Conservation (phyloP, 805 yeast genomes). For the Lipomyces lipofer region DNA sequence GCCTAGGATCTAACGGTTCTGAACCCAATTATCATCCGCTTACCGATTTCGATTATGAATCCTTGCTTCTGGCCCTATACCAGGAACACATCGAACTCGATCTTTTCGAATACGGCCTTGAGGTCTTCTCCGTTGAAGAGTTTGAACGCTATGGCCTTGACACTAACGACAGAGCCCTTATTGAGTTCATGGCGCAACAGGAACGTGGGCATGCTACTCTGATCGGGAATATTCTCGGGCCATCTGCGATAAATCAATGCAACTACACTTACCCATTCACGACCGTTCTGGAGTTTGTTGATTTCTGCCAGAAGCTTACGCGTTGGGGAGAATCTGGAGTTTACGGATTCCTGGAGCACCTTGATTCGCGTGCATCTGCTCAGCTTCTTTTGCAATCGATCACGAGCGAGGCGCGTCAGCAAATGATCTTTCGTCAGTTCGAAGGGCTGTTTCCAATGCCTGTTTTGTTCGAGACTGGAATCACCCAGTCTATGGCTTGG, state of each 20-base stretch:
- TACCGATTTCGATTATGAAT: conserved; percentile 18
- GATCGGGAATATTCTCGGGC: conserved; percentile 15
- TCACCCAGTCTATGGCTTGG: conserved; percentile 20
- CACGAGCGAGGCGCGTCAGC: conserved; percentile 19
- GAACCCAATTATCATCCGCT: conserved; percentile 14
- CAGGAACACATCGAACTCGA: conserved; percentile 16
- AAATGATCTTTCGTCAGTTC: conserved; percentile 17
- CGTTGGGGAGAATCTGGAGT: conserved; percentile 18
- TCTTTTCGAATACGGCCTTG: conserved; percentile 13
- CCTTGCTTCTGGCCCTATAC: conserved; percentile 10
- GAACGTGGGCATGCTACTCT: conserved; percentile 14
- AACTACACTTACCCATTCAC: conserved; percentile 8
- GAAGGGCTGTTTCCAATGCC: conserved; percentile 21
- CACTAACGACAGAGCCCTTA: conserved; percentile 8
- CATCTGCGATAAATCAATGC: conserved; percentile 9
- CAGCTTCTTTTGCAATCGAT: conserved; percentile 13
- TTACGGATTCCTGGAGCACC: conserved; percentile 16
- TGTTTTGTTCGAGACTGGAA: conserved; percentile 15
- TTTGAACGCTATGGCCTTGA: conserved; percentile 9
- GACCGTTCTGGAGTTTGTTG: conserved; percentile 10
- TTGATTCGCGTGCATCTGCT: conserved; percentile 18
- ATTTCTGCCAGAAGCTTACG: conserved; percentile 12
- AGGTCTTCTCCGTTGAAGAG: conserved; percentile 7
- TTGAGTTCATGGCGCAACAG: conserved; percentile 21
- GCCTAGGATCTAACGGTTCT: conserved; percentile 1